Base-by-base conservation (phyloP, 306 rosid species). In the Sindora glabra region DNA sequence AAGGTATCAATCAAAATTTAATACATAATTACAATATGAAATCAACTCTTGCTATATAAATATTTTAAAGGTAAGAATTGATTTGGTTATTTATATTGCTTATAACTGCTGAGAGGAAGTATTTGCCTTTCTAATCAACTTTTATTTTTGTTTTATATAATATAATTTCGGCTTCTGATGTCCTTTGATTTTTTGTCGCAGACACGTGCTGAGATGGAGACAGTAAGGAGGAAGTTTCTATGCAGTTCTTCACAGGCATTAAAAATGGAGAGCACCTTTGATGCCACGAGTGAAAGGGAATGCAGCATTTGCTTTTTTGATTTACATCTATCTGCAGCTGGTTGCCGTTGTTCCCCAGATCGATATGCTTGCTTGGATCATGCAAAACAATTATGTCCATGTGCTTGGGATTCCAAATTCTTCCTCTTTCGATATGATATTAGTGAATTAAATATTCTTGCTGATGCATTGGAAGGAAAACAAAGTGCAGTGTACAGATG, bases 391-490 rank as follows among this genome's bases (percentile, higher is more conserved):
- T 74, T 94, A 53, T 94, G 99, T 48, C 77, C 86, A 5, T 94
- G 97, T 83, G 63, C 90, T 62, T 79, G 74, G 90, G 84, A 74
- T 56, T 63, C 88, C 74, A 94, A 73, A 66, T 80, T 84, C 74
- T 94, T 86, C 68, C 97, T 94, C 39, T 94, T 89, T 25, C 99
- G 99, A n/a, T 94, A 94, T 64, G 94, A 89, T 67, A 68, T 80
- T 23, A 69, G 70, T 69, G 99, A 94, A 70, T 70, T 94, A 71
- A 77, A 71, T 66, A 75, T 89, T 68, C 94, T 94, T 46, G 84
- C 89, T 57, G 95, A 94, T 74, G 99, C 99, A 67, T 79, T 94
- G 87, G 90, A 94, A 67, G 99, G 99, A 71, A 94, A 94, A 59
- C 71, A 89, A 75, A 89, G 97, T 82, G 94, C 99, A 59, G 74